Conservation (phyloP, 106 monocot genomes). For the Dendrobium huoshanense region DNA sequence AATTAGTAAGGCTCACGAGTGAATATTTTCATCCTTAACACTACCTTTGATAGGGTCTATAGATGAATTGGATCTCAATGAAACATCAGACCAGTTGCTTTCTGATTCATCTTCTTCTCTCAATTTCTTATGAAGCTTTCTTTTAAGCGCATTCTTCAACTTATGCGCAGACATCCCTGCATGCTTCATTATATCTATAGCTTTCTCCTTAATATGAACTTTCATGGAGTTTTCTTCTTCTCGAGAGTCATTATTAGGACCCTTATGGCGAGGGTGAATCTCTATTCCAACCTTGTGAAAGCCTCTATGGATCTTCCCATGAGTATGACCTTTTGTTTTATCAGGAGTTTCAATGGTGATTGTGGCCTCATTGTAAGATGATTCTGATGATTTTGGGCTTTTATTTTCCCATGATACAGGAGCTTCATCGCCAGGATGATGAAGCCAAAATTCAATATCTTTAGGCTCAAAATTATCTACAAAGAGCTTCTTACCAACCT, state of each 20-base stretch:
- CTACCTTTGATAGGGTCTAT: neutral
- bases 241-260: neutral
- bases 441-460: neutral
- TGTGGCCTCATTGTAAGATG: neutral
- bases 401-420: neutral
- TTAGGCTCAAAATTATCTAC: neutral
- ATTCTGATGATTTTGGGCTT: neutral
- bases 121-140: neutral
- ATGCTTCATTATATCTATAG: neutral
- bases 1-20: neutral
- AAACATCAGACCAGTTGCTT: neutral
- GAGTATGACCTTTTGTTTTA: neutral
- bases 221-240: neutral
- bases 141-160: neutral
- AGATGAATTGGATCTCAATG: neutral
- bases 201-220: neutral
- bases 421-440: neutral
- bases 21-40: neutral
- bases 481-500: neutral
- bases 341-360: neutral
- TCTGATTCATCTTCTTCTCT: constrained; percentile 6
- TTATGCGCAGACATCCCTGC: constrained; percentile 1
- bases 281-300: neutral
- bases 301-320: constrained; percentile 1
- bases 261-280: neutral